Evolutionary conservation across 805 yeast species (phyloP), one percentile per base, ranked within the genome.

Genomic region (Teunomyces cretensis): DNA sequence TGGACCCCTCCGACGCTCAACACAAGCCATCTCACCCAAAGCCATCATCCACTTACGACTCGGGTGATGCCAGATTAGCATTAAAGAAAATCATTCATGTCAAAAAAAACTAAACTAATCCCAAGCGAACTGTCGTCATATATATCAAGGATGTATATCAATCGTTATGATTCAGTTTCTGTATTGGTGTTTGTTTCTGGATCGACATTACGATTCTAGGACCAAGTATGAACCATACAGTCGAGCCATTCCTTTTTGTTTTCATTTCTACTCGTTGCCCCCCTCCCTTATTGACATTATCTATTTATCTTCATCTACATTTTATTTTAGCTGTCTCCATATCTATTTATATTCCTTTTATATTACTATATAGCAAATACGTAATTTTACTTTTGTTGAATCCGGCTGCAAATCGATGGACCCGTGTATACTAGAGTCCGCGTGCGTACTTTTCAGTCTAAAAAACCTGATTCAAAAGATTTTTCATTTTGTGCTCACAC

Each of bases 61-160:
- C 64, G 24, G 65, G 65, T 5, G 73, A 67, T 56, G 73, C 73
- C 28, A 57, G 71, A 37, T 53, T 63, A 31, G 73, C 73, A 8
- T 59, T 68, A 48, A 66, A 65, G 56, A 67, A 60, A 47, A 58
- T 66, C 26, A 66, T 68, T 39, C 60, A 64, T 42, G 58, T 65
- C n/a, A 63, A 62, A 52, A 58, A 60, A 47, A 56, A 51, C 44
- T 58, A 47, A 37, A 27, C 36, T 14, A 28, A 19, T 22, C 30
- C 19, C 6, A 4, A 19, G 22, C 22, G 28, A 26, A 26, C 35
- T 15, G n/a, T 11, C 35, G 7, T 9, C 16, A 11, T 32, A 32
- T 35, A 16, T 17, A 19, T 19, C 22, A 19, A 19, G 22, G 22
- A 19, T 19, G 22, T 19, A 19, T 19, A 19, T 19, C 3, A 19